Evolutionary conservation across 768 basidiomycete genomes (phyloP).

Genomic region (Suillus subluteus): DNA sequence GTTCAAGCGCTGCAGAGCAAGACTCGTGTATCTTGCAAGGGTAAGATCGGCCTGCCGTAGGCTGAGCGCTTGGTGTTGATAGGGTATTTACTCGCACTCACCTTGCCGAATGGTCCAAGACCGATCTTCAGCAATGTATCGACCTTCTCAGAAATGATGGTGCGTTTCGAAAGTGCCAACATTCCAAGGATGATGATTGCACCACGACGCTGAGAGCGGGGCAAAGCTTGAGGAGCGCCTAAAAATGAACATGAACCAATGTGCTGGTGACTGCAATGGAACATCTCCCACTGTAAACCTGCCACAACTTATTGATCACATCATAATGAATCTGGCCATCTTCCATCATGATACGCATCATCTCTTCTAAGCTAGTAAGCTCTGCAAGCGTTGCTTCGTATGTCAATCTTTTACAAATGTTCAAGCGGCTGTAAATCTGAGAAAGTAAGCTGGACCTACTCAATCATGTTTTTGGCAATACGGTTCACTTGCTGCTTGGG

Average conservation of each 20-base stretch:
- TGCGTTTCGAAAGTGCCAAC: conserved; percentile 84
- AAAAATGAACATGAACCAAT: neutral
- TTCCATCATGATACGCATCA: conserved; percentile 96
- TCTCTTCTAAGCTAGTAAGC: conserved; percentile 93
- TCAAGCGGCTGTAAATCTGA: conserved; percentile 6
- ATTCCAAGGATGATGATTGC: conserved; percentile 97
- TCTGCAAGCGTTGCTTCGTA: conserved; percentile 93
- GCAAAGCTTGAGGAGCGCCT: conserved; percentile 80
- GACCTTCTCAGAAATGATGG: conserved; percentile 79
- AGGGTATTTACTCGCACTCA: conserved; percentile 30
- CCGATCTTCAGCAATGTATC: conserved; percentile 88
- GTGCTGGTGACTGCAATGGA: neutral
- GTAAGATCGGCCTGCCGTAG: conserved; percentile 76
- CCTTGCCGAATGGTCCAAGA: conserved; percentile 83
- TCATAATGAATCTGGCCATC: conserved; percentile 82
- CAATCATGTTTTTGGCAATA: conserved; percentile 96
- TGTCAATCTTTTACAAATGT: conserved; percentile 63
- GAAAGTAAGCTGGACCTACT: conserved; percentile 53
- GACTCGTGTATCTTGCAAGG: conserved; percentile 91
- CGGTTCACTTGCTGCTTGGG: conserved; percentile 88
- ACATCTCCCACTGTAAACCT: conserved; percentile 80
- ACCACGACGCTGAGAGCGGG: conserved; percentile 85
- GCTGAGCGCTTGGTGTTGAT: neutral
- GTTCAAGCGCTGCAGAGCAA: conserved; percentile 88
- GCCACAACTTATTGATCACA: conserved; percentile 91